These are phyloP conservation scores for Aphanomyces invadans DNA, from an alignment of 352 stramenopile genomes.

Conservation along the genomic window DNA sequence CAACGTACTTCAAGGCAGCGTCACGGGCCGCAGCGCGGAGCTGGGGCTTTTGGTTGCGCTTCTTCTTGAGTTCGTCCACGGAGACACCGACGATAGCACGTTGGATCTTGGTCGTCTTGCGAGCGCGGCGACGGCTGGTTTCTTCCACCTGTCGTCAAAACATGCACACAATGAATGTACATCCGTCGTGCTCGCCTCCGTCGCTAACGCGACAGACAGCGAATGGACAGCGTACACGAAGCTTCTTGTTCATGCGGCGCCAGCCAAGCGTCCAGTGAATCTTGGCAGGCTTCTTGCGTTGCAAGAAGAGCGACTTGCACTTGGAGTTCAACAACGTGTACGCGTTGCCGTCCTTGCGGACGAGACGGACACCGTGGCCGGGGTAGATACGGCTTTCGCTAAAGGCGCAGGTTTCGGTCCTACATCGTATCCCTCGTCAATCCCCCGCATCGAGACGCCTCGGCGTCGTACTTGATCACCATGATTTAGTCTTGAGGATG, in stretches of 20 bases:
- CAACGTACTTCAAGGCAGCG: conserved; percentile 88
- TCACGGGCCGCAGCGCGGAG: conserved; percentile 85
- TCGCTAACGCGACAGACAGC: too few relatives aligned
- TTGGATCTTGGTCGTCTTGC: conserved; percentile 95
- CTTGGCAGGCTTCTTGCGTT: conserved; percentile 99
- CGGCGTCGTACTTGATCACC: conserved; percentile 82
- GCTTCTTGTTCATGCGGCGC: conserved; percentile 99
- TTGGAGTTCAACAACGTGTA: conserved; percentile 96
- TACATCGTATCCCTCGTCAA: conserved; percentile 24
- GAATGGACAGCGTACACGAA: conserved; percentile 73
- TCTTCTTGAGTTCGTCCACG: conserved; percentile 98
- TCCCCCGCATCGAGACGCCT: conserved; percentile 4
- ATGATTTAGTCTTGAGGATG: conserved; percentile 37
- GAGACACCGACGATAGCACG: conserved; percentile 95
- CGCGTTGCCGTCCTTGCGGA: conserved; percentile 94
- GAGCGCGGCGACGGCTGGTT: conserved; percentile 69
- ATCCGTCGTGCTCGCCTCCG: too few relatives aligned
- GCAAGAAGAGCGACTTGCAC: conserved; percentile 96
- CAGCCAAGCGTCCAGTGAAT: conserved; percentile 98
- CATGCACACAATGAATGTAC: not conserved
- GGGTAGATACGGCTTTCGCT: conserved; percentile 94
- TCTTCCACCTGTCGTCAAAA: conserved; percentile 59
- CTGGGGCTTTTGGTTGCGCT: conserved; percentile 94
- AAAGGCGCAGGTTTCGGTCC: conserved; percentile 87
- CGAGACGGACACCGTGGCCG: conserved; percentile 98